phyloP scores from a whole-genome alignment of 345 rosid genomes.

The Ceriops tagal region DNA sequence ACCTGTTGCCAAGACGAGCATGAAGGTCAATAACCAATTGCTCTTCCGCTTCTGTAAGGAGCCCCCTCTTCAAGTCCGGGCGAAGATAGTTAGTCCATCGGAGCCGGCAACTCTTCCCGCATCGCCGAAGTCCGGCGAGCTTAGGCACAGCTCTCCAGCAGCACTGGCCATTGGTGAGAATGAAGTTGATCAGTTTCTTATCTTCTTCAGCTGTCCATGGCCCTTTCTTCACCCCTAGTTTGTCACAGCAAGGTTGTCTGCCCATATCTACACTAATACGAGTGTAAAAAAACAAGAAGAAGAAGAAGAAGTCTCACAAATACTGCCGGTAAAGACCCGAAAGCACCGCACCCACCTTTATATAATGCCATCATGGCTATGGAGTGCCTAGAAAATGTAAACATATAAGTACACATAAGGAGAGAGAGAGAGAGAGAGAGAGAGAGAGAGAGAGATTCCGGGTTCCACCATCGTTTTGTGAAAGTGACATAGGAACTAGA shows the following conservation, averaged over 20 bases:
- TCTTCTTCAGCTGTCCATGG: constrained; percentile 45
- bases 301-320: constrained; percentile 18
- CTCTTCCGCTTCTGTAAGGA: constrained; percentile 66
- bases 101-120: constrained; percentile 85
- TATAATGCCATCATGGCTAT: constrained; percentile 26
- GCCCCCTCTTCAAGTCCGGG: constrained; percentile 86
- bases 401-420: neutral
- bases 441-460: constrained; percentile 11
- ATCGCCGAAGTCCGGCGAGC: constrained; percentile 59
- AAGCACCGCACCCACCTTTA: constrained; percentile 45
- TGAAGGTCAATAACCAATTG: constrained; percentile 76
- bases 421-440: constrained; percentile 7
- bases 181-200: constrained; percentile 33
- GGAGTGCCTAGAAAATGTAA: neutral
- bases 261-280: constrained; percentile 20
- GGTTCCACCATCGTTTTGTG: constrained; percentile 47
- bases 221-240: constrained; percentile 41
- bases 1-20: constrained; percentile 78
- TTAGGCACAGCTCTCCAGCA: constrained; percentile 44
- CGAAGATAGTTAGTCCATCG: constrained; percentile 91
- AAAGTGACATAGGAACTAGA: constrained; percentile 49
- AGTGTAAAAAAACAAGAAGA: neutral
- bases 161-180: constrained; percentile 38
- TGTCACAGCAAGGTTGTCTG: constrained; percentile 42
- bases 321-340: constrained; percentile 34